phyloP scores from a whole-genome alignment of 2,329 filamentous ascomycete genomes.

The Paracamarosporium sp. region DNA sequence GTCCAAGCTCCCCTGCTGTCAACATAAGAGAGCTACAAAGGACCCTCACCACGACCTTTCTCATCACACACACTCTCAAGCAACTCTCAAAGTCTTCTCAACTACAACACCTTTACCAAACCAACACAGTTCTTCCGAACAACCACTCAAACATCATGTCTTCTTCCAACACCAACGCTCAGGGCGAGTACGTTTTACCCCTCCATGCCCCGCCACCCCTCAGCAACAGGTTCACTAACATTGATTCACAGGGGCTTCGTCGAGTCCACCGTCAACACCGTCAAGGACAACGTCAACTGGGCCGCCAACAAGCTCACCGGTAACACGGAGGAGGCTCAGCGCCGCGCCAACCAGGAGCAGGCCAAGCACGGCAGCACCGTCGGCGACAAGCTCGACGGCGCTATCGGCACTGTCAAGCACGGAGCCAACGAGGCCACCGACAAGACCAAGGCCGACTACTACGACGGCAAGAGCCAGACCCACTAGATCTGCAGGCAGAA shows the following conservation, averaged over 20 bases:
- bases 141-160: conserved; percentile 1
- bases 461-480: conserved; percentile 6
- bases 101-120: background rate
- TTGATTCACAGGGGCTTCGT: background rate
- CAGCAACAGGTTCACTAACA: background rate
- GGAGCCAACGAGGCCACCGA: conserved; percentile 5
- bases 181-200: conserved; percentile 2
- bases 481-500: background rate
- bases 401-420: conserved; percentile 5
- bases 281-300: conserved; percentile 9
- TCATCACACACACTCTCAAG: background rate
- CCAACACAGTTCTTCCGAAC: background rate
- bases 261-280: conserved; percentile 5
- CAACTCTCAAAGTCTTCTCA: background rate
- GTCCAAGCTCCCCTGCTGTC: background rate
- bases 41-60: background rate
- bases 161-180: conserved; percentile 7
- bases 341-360: conserved; percentile 5
- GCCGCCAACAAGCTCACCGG: conserved; percentile 6
- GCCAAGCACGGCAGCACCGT: conserved; percentile 6
- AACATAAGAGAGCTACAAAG: background rate
- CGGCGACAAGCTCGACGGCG: conserved; percentile 4
- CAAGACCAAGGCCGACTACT: conserved; percentile 7
- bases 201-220: background rate
- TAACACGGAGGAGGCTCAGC: conserved; percentile 5